Evolutionary conservation across 345 rosid species (phyloP).

Genomic region (Pistacia vera): DNA sequence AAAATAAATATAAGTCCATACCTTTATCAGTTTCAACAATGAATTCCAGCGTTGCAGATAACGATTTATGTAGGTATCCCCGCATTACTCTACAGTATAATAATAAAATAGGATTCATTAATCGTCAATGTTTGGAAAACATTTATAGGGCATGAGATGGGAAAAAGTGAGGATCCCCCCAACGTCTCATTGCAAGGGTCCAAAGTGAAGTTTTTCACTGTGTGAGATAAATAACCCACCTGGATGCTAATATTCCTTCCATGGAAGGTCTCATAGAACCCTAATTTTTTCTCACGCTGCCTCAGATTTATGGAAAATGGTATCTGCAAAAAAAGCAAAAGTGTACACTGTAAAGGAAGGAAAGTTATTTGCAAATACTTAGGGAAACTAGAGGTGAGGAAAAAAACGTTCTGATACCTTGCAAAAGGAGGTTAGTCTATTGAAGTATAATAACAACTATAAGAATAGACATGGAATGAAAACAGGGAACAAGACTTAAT

Average conservation of each 20-base stretch:
- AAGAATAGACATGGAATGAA: not conserved
- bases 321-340: constrained; percentile 45
- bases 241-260: constrained; percentile 82
- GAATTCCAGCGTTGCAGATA: constrained; percentile 72
- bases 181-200: constrained; percentile 8
- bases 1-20: constrained; percentile 16
- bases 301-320: constrained; percentile 65
- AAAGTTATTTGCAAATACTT: not conserved
- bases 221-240: constrained; percentile 42
- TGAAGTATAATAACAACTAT: not conserved
- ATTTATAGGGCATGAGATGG: not conserved
- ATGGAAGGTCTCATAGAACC: constrained; percentile 87
- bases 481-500: not conserved
- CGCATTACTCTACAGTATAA: constrained; percentile 73
- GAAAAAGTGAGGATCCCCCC: not conserved
- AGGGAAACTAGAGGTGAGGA: not conserved
- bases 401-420: not conserved
- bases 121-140: constrained; percentile 20
- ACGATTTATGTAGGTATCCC: constrained; percentile 79
- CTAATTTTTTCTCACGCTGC: constrained; percentile 52
- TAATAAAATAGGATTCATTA: constrained; percentile 61
- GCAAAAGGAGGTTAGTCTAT: not conserved
- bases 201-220: not conserved
- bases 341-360: not conserved
- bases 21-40: constrained; percentile 77